A percentile compares a stretch with the other conserved stretches of the same genome.
phyloP scores from a whole-genome alignment of 768 basidiomycete genomes.

The Suillus fuscotomentosus region DNA sequence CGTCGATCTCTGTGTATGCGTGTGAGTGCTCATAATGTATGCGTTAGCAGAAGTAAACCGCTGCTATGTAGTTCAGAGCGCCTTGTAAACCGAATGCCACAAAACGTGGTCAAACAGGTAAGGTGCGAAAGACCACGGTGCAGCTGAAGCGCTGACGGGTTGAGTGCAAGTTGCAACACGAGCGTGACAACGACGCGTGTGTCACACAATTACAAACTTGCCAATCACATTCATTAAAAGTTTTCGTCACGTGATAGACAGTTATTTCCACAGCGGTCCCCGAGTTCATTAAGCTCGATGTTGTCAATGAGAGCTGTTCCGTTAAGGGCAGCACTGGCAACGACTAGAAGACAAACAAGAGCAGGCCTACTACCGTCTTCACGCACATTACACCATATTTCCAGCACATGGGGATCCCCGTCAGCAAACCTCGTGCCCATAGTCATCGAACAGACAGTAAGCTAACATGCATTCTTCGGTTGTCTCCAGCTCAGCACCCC shows the following conservation, averaged over 20 bases:
- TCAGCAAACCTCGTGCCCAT: slow-evolving; percentile 79
- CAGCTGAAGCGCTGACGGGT: background rate
- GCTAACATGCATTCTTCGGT: slow-evolving; percentile 15
- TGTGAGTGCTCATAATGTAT: slow-evolving; percentile 23
- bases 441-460: slow-evolving; percentile 89
- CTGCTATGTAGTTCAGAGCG: background rate
- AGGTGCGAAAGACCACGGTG: background rate
- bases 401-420: slow-evolving; percentile 44
- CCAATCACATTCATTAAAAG: slow-evolving; percentile 14
- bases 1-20: slow-evolving; percentile 48
- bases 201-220: slow-evolving; percentile 23
- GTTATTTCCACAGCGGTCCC: background rate
- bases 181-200: slow-evolving; percentile 27
- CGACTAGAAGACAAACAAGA: slow-evolving; percentile 16
- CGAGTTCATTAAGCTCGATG: background rate
- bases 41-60: background rate
- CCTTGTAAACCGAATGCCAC: background rate
- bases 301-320: background rate
- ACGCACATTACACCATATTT: slow-evolving; percentile 55
- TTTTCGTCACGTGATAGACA: slow-evolving; percentile 17
- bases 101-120: background rate
- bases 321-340: slow-evolving; percentile 2
- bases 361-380: slow-evolving; percentile 16
- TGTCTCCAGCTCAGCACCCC: slow-evolving; percentile 13
- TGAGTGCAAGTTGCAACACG: slow-evolving; percentile 2